Conservation (phyloP, 768 basidiomycete genomes). For the Sporobolomyces pararoseus region DNA sequence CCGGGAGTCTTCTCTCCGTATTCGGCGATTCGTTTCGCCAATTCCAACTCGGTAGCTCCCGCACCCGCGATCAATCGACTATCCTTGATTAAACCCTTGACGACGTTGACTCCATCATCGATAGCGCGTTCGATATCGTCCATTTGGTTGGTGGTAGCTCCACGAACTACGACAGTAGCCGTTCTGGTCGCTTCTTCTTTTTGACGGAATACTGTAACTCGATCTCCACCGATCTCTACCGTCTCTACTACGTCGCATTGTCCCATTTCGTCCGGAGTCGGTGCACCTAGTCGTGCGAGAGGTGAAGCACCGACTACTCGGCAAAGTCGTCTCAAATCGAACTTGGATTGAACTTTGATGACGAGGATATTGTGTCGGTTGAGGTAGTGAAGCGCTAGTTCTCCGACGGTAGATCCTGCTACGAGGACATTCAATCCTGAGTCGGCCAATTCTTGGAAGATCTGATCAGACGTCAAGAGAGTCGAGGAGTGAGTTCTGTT, state of each 20-base stretch:
- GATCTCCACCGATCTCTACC: constrained; percentile 92
- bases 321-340: constrained; percentile 88
- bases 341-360: constrained; percentile 95
- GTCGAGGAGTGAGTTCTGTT: neutral
- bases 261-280: constrained; percentile 93
- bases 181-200: constrained; percentile 70
- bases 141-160: constrained; percentile 86
- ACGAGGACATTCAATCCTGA: constrained; percentile 91
- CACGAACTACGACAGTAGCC: constrained; percentile 89
- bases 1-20: constrained; percentile 87
- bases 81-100: constrained; percentile 88
- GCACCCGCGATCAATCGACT: constrained; percentile 85
- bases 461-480: constrained; percentile 55
- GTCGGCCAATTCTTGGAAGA: constrained; percentile 94
- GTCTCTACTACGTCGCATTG: constrained; percentile 91
- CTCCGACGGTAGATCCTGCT: constrained; percentile 86
- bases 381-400: constrained; percentile 94
- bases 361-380: constrained; percentile 90
- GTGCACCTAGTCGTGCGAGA: constrained; percentile 89
- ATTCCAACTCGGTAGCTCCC: constrained; percentile 87
- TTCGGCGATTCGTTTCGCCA: constrained; percentile 74
- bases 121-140: constrained; percentile 95
- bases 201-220: constrained; percentile 93
- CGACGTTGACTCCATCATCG: constrained; percentile 94
- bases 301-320: constrained; percentile 95